Evolutionary conservation across 208 protist species (phyloP).

Genomic region (Chromosphaera perkinsii): DNA sequence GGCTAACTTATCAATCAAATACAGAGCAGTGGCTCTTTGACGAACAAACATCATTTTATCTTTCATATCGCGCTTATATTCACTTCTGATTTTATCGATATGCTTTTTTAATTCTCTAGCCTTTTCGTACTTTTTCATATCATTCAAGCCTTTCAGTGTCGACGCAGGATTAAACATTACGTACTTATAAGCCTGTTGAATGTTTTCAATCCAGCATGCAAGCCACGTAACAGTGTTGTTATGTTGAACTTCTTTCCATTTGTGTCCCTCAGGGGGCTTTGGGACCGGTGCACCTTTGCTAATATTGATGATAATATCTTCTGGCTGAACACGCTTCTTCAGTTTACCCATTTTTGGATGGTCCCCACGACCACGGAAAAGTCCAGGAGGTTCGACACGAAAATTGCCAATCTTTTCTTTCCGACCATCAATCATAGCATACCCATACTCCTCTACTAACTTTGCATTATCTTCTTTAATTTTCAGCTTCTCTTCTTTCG

Average conservation of each 20-base stretch:
- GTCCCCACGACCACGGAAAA: slow-evolving; percentile 94
- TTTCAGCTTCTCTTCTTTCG: background rate
- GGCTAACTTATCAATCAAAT: slow-evolving; percentile 96
- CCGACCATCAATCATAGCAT: slow-evolving; percentile 83
- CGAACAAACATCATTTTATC: slow-evolving; percentile 29
- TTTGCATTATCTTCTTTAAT: slow-evolving; percentile 45
- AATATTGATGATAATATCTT: slow-evolving; percentile 97
- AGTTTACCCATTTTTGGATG: slow-evolving; percentile 85
- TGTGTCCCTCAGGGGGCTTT: slow-evolving; percentile 76
- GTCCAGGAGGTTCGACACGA: slow-evolving; percentile 88
- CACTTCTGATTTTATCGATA: slow-evolving; percentile 80
- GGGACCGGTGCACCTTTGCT: slow-evolving; percentile 74
- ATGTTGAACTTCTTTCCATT: slow-evolving; percentile 82
- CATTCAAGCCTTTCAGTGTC: slow-evolving; percentile 86
- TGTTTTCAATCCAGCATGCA: slow-evolving; percentile 89
- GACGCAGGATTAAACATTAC: slow-evolving; percentile 88
- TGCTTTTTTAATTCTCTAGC: slow-evolving; percentile 84
- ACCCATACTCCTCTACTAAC: slow-evolving; percentile 77
- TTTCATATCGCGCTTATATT: slow-evolving; percentile 65
- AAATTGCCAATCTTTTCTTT: slow-evolving; percentile 86
- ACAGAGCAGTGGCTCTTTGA: slow-evolving; percentile 91
- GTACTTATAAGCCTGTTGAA: slow-evolving; percentile 60
- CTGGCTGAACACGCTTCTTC: slow-evolving; percentile 71
- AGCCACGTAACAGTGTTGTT: slow-evolving; percentile 93
- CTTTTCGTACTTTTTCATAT: slow-evolving; percentile 95